Conservation (phyloP, 305 asterid genomes). For the Striga hermonthica region DNA sequence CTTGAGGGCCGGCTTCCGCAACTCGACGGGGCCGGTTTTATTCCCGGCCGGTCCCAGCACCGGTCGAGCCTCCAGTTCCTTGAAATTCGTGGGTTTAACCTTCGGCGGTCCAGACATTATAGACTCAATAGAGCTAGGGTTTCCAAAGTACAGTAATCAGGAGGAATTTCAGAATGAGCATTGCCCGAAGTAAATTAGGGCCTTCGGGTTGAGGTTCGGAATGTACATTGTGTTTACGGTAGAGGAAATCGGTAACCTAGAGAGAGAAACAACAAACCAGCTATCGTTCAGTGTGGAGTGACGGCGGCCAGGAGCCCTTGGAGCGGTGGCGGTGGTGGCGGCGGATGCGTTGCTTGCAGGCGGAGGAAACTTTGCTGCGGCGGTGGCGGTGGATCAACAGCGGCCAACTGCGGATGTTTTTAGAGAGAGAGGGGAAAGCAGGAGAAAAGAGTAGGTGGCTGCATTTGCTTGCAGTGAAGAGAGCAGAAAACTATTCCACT, state of each 20-base stretch:
- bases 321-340: slow-evolving; percentile 25
- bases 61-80: slow-evolving; percentile 62
- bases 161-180: slow-evolving; percentile 25
- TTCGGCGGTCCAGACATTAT: slow-evolving; percentile 75
- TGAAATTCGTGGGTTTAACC: slow-evolving; percentile 52
- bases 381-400: slow-evolving; percentile 33
- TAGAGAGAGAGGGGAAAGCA: slow-evolving; percentile 31
- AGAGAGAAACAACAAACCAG: slow-evolving; percentile 27
- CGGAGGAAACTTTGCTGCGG: slow-evolving; percentile 25
- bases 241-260: slow-evolving; percentile 34
- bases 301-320: slow-evolving; percentile 7
- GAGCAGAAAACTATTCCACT: slow-evolving; percentile 34
- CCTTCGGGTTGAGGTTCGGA: slow-evolving; percentile 28
- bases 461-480: slow-evolving; percentile 28
- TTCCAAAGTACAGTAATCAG: slow-evolving; percentile 19
- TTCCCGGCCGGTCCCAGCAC: slow-evolving; percentile 82
- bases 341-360: slow-evolving; percentile 23
- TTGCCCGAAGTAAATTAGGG: slow-evolving; percentile 34
- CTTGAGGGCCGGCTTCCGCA: slow-evolving; percentile 51
- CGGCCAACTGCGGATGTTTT: slow-evolving; percentile 29
- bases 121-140: slow-evolving; percentile 29
- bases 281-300: slow-evolving; percentile 1
- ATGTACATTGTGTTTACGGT: slow-evolving; percentile 39
- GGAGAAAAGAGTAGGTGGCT: slow-evolving; percentile 27
- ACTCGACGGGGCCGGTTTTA: slow-evolving; percentile 63